Conservation (phyloP, 2,329 filamentous ascomycete genomes). For the Aspergillus sp. region DNA sequence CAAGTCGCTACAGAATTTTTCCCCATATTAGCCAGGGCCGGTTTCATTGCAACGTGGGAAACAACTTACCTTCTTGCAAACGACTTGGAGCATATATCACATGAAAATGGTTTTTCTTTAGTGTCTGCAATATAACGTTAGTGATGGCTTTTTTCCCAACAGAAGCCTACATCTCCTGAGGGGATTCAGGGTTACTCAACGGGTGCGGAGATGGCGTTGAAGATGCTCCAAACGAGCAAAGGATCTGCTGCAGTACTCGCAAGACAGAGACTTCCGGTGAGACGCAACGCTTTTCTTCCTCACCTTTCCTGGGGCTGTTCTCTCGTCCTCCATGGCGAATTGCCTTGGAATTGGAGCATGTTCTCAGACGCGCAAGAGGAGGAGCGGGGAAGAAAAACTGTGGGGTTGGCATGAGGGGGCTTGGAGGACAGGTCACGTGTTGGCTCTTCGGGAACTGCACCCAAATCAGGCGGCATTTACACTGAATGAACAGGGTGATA, state of each 20-base stretch:
- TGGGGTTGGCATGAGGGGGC: slow-evolving; percentile 17
- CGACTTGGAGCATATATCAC: slow-evolving; percentile 46
- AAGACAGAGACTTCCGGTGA: slow-evolving; percentile 44
- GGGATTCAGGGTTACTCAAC: slow-evolving; percentile 36
- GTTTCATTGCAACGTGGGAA: slow-evolving; percentile 1
- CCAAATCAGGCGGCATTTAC: neutral
- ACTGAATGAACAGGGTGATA: neutral
- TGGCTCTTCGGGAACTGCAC: too few relatives aligned
- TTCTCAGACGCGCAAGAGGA: slow-evolving; percentile 19
- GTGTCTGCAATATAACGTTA: slow-evolving; percentile 36
- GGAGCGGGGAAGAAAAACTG: slow-evolving; percentile 36
- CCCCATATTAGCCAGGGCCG: slow-evolving; percentile 17
- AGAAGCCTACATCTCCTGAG: neutral
- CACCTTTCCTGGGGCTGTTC: slow-evolving; percentile 27
- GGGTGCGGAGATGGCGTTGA: slow-evolving; percentile 48
- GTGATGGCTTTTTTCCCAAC: slow-evolving; percentile 4
- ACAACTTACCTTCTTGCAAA: slow-evolving; percentile 41
- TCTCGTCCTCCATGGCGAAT: slow-evolving; percentile 37
- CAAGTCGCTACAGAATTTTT: slow-evolving; percentile 35
- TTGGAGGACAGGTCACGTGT: slow-evolving; percentile 10
- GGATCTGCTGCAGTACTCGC: slow-evolving; percentile 45
- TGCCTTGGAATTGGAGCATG: slow-evolving; percentile 19
- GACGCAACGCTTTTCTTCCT: slow-evolving; percentile 37
- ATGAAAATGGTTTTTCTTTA: slow-evolving; percentile 47
- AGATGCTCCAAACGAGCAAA: slow-evolving; percentile 48